Evolutionary conservation across 1,284 basidiomycete species (phyloP), one percentile per base, ranked within the genome.

Genomic region (Ceratobasidium sp.): DNA sequence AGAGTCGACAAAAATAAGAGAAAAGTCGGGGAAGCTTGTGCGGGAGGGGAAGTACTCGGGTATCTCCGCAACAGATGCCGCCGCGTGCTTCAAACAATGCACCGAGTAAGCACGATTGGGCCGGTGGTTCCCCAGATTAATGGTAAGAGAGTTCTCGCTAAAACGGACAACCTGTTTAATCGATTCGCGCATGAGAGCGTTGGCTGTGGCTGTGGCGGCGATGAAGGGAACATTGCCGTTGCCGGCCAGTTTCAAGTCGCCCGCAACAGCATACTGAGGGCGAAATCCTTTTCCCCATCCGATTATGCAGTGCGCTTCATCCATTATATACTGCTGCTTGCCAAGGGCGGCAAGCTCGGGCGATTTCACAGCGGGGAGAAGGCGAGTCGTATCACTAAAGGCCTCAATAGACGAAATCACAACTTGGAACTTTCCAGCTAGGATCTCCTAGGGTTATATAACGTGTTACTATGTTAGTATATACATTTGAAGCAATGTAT

Each of bases 271-370:
- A 1, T 63, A 73, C 4, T 8, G n/a, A 17, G 33, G 54, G 31
- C 71, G 33, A 73, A 73, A 73, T 3, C n/a, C 3, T 17, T 36
- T 51, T 2, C 44, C 36, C 71, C 57, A 47, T 19, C 22, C 29
- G 19, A 22, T 6, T 4, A 73, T 64, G 36, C 59, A 64, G 69
- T 73, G 69, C 29, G 69, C 69, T 29, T 73, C 56, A 5, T 73
- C 69, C 14, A 65, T 62, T 11, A 72, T 7, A 8, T 65, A 4
- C 29, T 33, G 15, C 15, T 45, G 41, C 29, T 5, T 6, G 5
- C 17, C 11, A 7, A 6, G 6, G 7, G 8, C 5, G 67, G 31
- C 67, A 4, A 72, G 60, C 1, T 45, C 27, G 27, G 9, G 56
- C 11, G 59, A 60, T 44, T n/a, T n/a, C 11, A 60, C n/a, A 22